Base-by-base conservation (phyloP, 495 filamentous ascomycete genomes). In the Entonaema liquescens region DNA sequence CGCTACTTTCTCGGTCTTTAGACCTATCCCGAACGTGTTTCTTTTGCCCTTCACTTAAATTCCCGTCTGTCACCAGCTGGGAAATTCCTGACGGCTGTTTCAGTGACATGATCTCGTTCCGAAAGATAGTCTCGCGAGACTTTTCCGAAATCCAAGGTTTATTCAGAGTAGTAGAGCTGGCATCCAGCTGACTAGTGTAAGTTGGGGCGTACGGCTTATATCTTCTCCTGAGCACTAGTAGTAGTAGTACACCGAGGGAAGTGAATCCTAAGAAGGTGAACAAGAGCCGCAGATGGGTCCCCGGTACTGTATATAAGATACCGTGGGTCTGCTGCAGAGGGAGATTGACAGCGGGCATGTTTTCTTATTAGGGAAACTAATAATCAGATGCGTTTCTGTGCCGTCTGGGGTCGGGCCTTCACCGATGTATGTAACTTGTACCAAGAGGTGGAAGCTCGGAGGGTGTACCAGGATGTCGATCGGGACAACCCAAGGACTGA, bases 321-420 rank as follows among this genome's bases (percentile, higher is more conserved):
- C 76, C 74, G 76, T 74, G 74, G 64, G 73, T 61, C 62, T 73
- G 72, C 69, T 76, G 76, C 35, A 77, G 65, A 62, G 75, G 71
- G 67, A 75, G 69, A 73, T 73, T 79, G 66, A 82, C 68, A 74
- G 75, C 75, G 69, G 82, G 82, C 82, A 83, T 84, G 55, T 57
- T 76, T 80, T 73, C 78, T 74, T 70, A 58, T 77, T 76, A 60
- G 58, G 70, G 72, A 63, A 74, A 76, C 64, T 71, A 70, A 59
- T 74, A 70, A 57, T 44, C 50, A 68, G 62, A 53, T 70, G 68
- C 61, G 67, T 40, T 58, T 54, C 70, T 73, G 70, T 59, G 71
- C 71, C 62, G 62, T 70, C 67, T 74, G 62, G 71, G 65, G 67
- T 67, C 63, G 60, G 67, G 61, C 67, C 70, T 75, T 68, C 58